Percentiles rank a stretch among this genome's conserved stretches.
Evolutionary conservation across 306 rosid species (phyloP).

Genomic region (Lagenaria siceraria): DNA sequence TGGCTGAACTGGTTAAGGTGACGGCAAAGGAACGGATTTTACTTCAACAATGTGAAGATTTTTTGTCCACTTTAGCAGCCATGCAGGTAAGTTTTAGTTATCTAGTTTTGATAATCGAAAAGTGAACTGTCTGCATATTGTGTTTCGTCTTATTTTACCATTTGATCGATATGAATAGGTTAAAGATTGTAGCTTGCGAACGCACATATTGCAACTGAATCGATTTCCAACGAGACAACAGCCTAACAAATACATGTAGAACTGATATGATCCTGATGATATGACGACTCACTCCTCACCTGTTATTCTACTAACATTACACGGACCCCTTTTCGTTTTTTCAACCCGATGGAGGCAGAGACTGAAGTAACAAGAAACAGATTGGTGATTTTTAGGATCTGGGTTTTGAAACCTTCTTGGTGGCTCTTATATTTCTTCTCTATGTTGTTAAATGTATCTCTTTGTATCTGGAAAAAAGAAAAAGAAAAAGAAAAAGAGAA

Average conservation of each 20-base stretch:
- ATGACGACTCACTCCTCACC: conserved; percentile 11
- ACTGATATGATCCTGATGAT: conserved; percentile 13
- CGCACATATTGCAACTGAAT: conserved; percentile 15
- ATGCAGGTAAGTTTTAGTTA: conserved; percentile 3
- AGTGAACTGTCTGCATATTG: neutral
- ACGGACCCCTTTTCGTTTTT: conserved; percentile 37
- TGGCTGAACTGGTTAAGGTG: conserved; percentile 17
- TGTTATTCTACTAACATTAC: conserved; percentile 26
- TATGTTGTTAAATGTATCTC: conserved; percentile 30
- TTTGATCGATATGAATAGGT: conserved; percentile 18
- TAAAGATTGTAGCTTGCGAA: conserved; percentile 15
- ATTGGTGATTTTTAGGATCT: conserved; percentile 47
- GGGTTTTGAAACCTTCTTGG: conserved; percentile 38
- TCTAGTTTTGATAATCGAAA: neutral
- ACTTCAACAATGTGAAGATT: conserved; percentile 14
- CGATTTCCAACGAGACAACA: conserved; percentile 52
- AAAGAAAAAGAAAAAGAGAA: too few species aligned
- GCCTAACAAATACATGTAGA: conserved; percentile 17
- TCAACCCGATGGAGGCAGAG: conserved; percentile 47
- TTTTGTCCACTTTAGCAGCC: conserved; percentile 13
- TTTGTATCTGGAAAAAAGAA: conserved; percentile 27
- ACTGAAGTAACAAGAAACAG: conserved; percentile 47
- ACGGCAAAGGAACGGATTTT: conserved; percentile 13
- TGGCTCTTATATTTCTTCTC: conserved; percentile 34
- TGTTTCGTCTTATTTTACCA: neutral